phyloP scores from a whole-genome alignment of 371 early-diverging fungal genomes.

The Phascolomyces articulosus region DNA sequence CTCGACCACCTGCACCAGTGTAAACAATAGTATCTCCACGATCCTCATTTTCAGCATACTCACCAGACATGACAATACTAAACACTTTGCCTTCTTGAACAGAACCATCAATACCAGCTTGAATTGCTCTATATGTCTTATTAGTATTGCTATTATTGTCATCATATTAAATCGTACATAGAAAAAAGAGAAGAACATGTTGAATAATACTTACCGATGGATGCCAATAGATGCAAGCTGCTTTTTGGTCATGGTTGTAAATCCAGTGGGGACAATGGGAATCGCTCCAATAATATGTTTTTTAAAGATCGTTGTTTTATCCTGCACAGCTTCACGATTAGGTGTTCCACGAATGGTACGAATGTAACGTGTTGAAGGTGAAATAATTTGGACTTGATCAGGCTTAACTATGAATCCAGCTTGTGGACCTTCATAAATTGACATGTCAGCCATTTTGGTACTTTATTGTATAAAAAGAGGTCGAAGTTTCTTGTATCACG shows the following conservation, averaged over 20 bases:
- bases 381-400: not conserved
- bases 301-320: not conserved
- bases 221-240: conserved; percentile 5
- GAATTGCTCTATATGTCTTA: not conserved
- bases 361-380: not conserved
- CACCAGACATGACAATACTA: conserved; percentile 50
- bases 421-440: not conserved
- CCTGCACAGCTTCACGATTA: not conserved
- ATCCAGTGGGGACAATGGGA: conserved; percentile 2
- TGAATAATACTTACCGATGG: conserved; percentile 3
- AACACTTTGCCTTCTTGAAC: not conserved
- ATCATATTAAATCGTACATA: too few relatives aligned
- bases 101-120: conserved; percentile 14
- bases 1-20: conserved; percentile 61
- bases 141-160: too few relatives aligned
- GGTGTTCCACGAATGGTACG: not conserved
- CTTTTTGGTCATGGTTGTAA: not conserved
- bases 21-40: conserved; percentile 59
- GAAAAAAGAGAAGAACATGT: too few relatives aligned
- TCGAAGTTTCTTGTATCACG: not conserved
- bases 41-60: conserved; percentile 60
- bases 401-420: not conserved
- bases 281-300: not conserved
- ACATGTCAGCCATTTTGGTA: not conserved
- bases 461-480: too few relatives aligned